Base-by-base conservation (phyloP, 2,329 filamentous ascomycete species). In the Aspergillus sergii region DNA sequence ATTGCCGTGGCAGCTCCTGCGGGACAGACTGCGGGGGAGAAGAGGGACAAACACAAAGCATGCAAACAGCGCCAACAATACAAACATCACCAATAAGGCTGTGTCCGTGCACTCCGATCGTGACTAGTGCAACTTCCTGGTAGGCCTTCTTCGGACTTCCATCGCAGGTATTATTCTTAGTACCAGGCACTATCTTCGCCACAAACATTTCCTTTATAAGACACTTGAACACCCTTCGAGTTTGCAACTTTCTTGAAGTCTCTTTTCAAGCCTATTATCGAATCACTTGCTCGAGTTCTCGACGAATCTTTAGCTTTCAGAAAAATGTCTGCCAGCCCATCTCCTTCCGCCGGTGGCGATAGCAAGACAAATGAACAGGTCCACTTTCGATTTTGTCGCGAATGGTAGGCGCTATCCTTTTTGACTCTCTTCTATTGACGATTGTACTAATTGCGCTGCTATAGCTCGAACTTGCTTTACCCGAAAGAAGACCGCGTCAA, bases 301-400 rank as follows among this genome's bases (percentile, higher is more conserved):
- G n/a, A 16, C 26, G 16, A 8, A 32, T 51, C 4, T 34, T 32
- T 7, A 51, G 28, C 48, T 32, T 51, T 21, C 8, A 55, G 19
- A 26, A 69, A 64, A 54, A 80, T 80, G 78, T 80, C 79, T 65
- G 75, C 79, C 16, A 80, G 78, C 57, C 81, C 81, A 34, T 75
- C 78, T 34, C 73, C 80, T 39, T 76, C 79, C 30, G 73, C 75
- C 57, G 75, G 72, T 69, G 76, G 75, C 63, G 76, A 77, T 62
- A 69, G 66, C 64, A 79, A 80, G 69, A 71, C 76, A 46, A 66
- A 69, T 68, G 89, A 94, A 81, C 93, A 96, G 79, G 94, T 98
- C 79, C 93, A 92, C 55, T 99, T 98, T 81, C 91, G 92, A 75
- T 99, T 99, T 86, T 99, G 95, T 84, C 93, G 93, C 72, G 95